Evolutionary conservation across 805 yeast genomes (phyloP).

Genomic region (Alloascoidea africana): DNA sequence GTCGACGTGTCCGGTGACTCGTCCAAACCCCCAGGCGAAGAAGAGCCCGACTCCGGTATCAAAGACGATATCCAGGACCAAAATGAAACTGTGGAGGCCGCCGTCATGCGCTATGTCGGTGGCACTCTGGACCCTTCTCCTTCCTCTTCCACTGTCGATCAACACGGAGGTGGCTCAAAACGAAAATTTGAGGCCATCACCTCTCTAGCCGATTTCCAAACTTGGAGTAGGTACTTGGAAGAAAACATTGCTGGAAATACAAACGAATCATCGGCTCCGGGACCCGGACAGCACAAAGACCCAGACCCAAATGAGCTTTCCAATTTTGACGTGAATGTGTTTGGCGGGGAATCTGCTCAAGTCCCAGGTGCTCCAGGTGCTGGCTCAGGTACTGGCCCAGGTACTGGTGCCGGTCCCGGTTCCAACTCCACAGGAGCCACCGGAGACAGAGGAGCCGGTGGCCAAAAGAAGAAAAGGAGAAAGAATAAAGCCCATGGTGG

Average conservation of each 20-base stretch:
- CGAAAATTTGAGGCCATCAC: not conserved
- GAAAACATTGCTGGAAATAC: constrained; percentile 2
- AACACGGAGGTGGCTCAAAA: too few relatives aligned
- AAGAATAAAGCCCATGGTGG: not conserved
- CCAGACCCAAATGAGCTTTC: not conserved
- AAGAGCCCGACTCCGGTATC: not conserved
- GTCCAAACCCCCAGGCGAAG: too few relatives aligned
- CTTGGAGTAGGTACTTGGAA: not conserved
- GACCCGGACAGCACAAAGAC: not conserved
- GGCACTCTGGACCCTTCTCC: constrained; percentile 30
- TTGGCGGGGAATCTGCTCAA: too few relatives aligned
- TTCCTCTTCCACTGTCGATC: not conserved
- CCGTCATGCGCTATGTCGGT: constrained; percentile 60
- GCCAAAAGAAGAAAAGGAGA: constrained; percentile 2
- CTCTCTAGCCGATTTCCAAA: not conserved
- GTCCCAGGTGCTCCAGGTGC: too few relatives aligned
- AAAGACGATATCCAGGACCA: not conserved
- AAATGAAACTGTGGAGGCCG: constrained; percentile 55
- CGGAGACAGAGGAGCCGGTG: not conserved
- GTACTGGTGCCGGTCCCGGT: too few relatives aligned
- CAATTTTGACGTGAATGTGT: not conserved
- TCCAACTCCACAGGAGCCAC: too few relatives aligned
- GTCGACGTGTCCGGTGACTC: not conserved
- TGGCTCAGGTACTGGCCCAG: too few relatives aligned
- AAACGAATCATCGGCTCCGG: not conserved